A percentile compares a stretch with the other conserved stretches of the same genome.
phyloP scores from a whole-genome alignment of 495 filamentous ascomycete species.

The Aspergillus cavernicola region DNA sequence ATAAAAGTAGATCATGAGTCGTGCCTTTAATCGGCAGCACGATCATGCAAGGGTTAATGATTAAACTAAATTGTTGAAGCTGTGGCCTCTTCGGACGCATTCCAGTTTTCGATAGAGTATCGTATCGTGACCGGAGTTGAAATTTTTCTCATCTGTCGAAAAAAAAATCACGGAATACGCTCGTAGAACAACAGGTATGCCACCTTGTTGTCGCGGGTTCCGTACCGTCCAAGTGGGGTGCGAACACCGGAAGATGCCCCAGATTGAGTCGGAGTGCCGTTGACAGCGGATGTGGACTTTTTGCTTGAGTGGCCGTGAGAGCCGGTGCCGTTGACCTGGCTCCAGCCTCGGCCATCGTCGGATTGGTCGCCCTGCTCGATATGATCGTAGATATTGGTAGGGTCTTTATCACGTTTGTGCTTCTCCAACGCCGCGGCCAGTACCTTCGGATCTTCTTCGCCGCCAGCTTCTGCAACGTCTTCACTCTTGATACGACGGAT shows the following conservation, averaged over 20 bases:
- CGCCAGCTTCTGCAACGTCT: conserved; percentile 84
- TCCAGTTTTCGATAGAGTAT: background rate
- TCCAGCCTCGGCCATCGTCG: conserved; percentile 72
- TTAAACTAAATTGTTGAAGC: too few species aligned
- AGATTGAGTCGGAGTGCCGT: conserved; percentile 54
- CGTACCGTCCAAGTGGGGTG: conserved; percentile 60
- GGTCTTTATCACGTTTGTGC: conserved; percentile 55
- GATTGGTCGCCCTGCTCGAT: conserved; percentile 58
- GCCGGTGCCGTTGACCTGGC: conserved; percentile 66
- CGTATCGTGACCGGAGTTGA: background rate
- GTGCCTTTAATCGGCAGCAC: background rate
- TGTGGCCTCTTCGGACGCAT: background rate
- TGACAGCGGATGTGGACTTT: conserved; percentile 66
- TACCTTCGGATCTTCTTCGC: conserved; percentile 71
- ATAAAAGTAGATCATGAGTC: background rate
- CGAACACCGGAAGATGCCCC: conserved; percentile 52
- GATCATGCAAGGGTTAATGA: background rate
- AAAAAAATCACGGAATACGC: conserved; percentile 49
- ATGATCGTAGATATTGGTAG: conserved; percentile 67
- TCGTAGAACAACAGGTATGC: conserved; percentile 97
- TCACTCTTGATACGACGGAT: conserved; percentile 82
- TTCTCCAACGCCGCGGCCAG: conserved; percentile 62
- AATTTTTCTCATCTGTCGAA: background rate
- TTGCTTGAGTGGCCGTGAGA: conserved; percentile 45
- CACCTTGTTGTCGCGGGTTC: conserved; percentile 87